Conservation (phyloP, 495 filamentous ascomycete species). For the Bombardia bombarda region DNA sequence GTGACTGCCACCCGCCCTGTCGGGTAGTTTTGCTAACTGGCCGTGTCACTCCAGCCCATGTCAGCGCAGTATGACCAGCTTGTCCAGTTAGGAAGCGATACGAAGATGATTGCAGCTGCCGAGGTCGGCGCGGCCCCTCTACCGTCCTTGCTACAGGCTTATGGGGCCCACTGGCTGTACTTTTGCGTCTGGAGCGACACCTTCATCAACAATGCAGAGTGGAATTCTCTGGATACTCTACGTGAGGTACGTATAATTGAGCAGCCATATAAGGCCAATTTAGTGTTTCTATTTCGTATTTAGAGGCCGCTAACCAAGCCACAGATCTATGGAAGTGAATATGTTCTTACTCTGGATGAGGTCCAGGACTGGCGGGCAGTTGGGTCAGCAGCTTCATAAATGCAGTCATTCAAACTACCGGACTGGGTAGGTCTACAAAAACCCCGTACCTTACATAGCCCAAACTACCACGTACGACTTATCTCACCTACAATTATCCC, state of each 20-base stretch:
- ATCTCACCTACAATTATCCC: too few relatives aligned
- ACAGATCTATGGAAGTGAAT: conserved; percentile 27
- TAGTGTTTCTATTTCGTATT: not conserved
- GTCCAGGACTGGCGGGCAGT: conserved; percentile 27
- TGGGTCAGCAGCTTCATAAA: not conserved
- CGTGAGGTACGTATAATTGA: conserved; percentile 11
- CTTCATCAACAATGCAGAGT: conserved; percentile 27
- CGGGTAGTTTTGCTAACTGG: not conserved
- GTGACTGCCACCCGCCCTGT: not conserved
- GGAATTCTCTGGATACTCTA: conserved; percentile 28
- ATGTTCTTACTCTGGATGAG: conserved; percentile 34
- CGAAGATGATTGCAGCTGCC: conserved; percentile 38
- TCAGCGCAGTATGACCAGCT: conserved; percentile 35
- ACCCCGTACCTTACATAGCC: too few relatives aligned
- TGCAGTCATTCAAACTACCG: too few relatives aligned
- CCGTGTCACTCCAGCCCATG: conserved; percentile 19
- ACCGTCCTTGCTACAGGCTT: conserved; percentile 30
- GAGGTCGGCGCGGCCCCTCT: conserved; percentile 39
- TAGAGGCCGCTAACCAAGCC: not conserved
- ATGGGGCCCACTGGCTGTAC: conserved; percentile 39
- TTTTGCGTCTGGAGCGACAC: conserved; percentile 36
- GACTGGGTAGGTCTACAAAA: too few relatives aligned
- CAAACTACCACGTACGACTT: too few relatives aligned
- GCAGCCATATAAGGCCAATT: too few relatives aligned
- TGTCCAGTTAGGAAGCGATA: conserved; percentile 32